A percentile compares a stretch with the other conserved stretches of the same genome.
These are phyloP conservation scores for Aspergillus avenaceus DNA, from an alignment of 495 filamentous ascomycete species.

Conservation along the genomic window DNA sequence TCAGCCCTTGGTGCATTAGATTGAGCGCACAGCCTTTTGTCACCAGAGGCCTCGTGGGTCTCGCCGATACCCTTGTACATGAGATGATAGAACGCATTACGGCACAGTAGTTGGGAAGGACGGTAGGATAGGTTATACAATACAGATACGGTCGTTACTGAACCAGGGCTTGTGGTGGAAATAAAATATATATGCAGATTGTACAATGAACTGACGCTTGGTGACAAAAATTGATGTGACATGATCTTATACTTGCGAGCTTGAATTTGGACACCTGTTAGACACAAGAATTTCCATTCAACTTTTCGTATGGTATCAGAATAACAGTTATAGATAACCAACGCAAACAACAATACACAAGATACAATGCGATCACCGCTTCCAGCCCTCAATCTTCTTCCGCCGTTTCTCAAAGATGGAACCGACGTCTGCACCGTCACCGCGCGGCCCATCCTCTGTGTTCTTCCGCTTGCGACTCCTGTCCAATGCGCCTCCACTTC, in stretches of 20 bases:
- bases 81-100: slow-evolving; percentile 4
- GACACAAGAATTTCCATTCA: not conserved
- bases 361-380: slow-evolving; percentile 25
- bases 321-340: not conserved
- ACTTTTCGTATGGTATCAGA: not conserved
- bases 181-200: not conserved
- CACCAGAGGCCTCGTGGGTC: slow-evolving; percentile 2
- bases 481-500: slow-evolving; percentile 59
- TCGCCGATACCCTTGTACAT: slow-evolving; percentile 20
- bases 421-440: slow-evolving; percentile 55
- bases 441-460: slow-evolving; percentile 54
- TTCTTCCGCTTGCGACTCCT: slow-evolving; percentile 73
- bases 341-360: not conserved
- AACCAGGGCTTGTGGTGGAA: not conserved
- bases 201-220: not conserved
- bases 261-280: too few relatives aligned
- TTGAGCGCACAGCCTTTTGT: slow-evolving; percentile 3
- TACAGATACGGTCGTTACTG: not conserved
- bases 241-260: too few relatives aligned
- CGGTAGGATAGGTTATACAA: not conserved
- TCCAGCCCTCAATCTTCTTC: slow-evolving; percentile 31
- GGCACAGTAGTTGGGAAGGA: not conserved
- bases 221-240: too few relatives aligned
- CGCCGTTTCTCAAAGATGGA: slow-evolving; percentile 54
- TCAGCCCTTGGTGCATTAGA: slow-evolving; percentile 9